Percentiles rank a stretch among this genome's conserved stretches.
Conservation (phyloP, 345 rosid species). For the Theobroma cacao region DNA sequence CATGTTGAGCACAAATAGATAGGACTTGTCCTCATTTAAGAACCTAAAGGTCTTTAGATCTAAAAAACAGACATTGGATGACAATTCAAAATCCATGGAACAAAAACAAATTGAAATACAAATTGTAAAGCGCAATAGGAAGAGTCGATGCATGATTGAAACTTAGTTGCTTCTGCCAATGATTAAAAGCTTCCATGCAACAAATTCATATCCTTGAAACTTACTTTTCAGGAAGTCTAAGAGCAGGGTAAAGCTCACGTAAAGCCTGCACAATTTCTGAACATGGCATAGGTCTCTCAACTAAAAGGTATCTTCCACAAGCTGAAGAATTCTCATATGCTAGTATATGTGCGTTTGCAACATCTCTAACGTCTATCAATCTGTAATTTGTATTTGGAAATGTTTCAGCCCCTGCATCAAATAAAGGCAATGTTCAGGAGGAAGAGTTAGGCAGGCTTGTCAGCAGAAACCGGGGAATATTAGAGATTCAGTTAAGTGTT, state of each 20-base stretch:
- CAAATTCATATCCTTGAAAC: not conserved
- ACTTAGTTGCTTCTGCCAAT: not conserved
- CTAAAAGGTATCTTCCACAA: constrained; percentile 39
- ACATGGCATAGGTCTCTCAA: constrained; percentile 19
- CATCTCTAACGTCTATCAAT: constrained; percentile 49
- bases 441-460: not conserved
- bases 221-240: constrained; percentile 26
- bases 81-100: not conserved
- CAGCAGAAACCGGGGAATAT: not conserved
- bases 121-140: not conserved
- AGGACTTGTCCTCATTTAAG: not conserved
- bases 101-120: not conserved
- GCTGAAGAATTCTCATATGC: constrained; percentile 48
- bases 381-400: constrained; percentile 17
- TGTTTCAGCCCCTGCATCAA: constrained; percentile 12
- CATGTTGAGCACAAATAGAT: not conserved
- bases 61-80: not conserved
- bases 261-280: constrained; percentile 15
- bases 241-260: constrained; percentile 23
- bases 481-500: not conserved
- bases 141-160: not conserved
- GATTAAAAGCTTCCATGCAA: not conserved
- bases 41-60: not conserved
- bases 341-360: constrained; percentile 48
- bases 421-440: not conserved